A percentile compares a stretch with the other conserved stretches of the same genome.
Evolutionary conservation across 2,329 filamentous ascomycete genomes (phyloP).

Genomic region (Diaporthe vaccinii): DNA sequence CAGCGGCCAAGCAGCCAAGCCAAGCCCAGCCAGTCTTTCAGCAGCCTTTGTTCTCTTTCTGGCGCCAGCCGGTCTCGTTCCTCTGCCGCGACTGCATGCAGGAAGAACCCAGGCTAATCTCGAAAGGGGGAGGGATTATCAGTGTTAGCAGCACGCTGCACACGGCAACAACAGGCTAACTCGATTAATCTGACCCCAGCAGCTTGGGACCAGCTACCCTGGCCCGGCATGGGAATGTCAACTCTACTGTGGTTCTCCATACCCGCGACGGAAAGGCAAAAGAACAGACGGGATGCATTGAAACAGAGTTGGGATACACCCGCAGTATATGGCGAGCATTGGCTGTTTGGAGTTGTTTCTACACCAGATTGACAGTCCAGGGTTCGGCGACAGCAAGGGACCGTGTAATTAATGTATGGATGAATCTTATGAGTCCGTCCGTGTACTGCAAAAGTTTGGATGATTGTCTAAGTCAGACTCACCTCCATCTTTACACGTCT

Average conservation of each 20-base stretch:
- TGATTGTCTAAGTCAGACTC: conserved; percentile 12
- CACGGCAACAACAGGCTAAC: conserved; percentile 8
- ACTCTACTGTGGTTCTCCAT: background rate
- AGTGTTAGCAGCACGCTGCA: conserved; percentile 28
- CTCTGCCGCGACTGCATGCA: conserved; percentile 38
- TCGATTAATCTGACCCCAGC: background rate
- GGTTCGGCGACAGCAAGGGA: background rate
- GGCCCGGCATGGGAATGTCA: background rate
- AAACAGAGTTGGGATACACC: background rate
- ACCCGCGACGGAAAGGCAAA: background rate
- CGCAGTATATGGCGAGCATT: background rate
- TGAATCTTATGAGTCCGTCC: conserved; percentile 1
- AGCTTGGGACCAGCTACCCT: conserved; percentile 18
- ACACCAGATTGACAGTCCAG: background rate
- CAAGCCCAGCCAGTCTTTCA: conserved; percentile 22
- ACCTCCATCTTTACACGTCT: conserved; percentile 13
- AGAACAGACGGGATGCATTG: conserved; percentile 22
- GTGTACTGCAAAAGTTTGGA: conserved; percentile 14
- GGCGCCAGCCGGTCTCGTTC: conserved; percentile 22
- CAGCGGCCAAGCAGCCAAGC: conserved; percentile 13
- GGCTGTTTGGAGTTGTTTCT: background rate
- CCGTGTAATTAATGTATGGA: background rate
- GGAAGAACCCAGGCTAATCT: conserved; percentile 10
- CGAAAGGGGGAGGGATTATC: conserved; percentile 30
- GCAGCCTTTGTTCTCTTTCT: conserved; percentile 3